phyloP scores from a whole-genome alignment of 192 early-diverging fungal genomes.

The Obelidium mucronatum region DNA sequence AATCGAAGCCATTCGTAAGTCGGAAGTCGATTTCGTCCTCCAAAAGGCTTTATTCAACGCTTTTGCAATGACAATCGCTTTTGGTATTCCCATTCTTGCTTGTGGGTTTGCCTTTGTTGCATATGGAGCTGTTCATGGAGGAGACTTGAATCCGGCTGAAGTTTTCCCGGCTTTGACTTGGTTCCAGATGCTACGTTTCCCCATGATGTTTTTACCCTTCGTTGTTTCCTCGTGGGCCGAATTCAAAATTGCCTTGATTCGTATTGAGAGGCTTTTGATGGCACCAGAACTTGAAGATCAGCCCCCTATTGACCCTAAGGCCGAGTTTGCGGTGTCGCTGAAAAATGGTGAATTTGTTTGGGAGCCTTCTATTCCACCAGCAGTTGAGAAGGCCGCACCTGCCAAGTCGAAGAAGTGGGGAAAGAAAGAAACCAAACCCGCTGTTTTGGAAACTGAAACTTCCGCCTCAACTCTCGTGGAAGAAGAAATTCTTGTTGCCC shows the following conservation, averaged over 20 bases:
- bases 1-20: slow-evolving; percentile 60
- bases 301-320: slow-evolving; percentile 47
- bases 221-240: slow-evolving; percentile 55
- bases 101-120: slow-evolving; percentile 50
- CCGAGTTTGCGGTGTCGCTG: slow-evolving; percentile 56
- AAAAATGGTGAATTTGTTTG: slow-evolving; percentile 64
- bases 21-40: slow-evolving; percentile 51
- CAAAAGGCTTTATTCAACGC: slow-evolving; percentile 39
- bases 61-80: slow-evolving; percentile 57
- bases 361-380: slow-evolving; percentile 49
- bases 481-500: neutral
- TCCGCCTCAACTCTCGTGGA: neutral
- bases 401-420: neutral
- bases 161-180: slow-evolving; percentile 52
- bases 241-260: slow-evolving; percentile 52
- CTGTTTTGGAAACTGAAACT: neutral
- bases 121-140: slow-evolving; percentile 44
- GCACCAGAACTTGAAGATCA: slow-evolving; percentile 70
- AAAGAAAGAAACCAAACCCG: neutral
- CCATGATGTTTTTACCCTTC: slow-evolving; percentile 63
- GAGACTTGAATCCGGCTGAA: slow-evolving; percentile 36
- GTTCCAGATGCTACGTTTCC: slow-evolving; percentile 47
- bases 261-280: slow-evolving; percentile 60
- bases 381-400: neutral
- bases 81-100: slow-evolving; percentile 55